Conservation (phyloP, 2,329 filamentous ascomycete genomes). For the Colletotrichum sp. region DNA sequence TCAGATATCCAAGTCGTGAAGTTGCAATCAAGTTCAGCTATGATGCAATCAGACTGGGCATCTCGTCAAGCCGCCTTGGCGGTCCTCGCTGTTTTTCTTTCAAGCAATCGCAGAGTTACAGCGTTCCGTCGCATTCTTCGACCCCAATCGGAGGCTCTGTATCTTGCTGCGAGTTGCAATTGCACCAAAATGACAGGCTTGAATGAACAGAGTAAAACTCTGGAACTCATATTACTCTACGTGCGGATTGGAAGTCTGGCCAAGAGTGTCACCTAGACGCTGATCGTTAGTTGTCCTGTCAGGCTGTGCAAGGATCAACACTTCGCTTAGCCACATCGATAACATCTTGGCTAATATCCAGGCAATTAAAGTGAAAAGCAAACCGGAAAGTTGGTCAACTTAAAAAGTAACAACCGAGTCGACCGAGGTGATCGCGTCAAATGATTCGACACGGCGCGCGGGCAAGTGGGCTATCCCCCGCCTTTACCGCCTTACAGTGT, state of each 20-base stretch:
- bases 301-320: neutral
- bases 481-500: neutral
- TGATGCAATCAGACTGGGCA: neutral
- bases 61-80: neutral
- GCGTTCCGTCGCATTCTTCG: neutral
- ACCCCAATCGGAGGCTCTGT: neutral
- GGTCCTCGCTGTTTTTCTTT: neutral
- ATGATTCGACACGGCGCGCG: neutral
- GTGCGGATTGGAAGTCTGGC: neutral
- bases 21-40: neutral
- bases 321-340: neutral
- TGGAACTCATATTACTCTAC: neutral
- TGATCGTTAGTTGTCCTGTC: neutral
- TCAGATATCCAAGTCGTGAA: neutral
- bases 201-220: fast-evolving
- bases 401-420: neutral
- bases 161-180: neutral
- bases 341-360: neutral
- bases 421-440: neutral
- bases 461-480: neutral
- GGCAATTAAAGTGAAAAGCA: neutral
- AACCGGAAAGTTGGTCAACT: neutral
- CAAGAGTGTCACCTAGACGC: neutral
- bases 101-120: neutral
- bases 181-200: neutral